Evolutionary conservation across 495 filamentous ascomycete genomes (phyloP).

Genomic region (Aspergillus asperescens): DNA sequence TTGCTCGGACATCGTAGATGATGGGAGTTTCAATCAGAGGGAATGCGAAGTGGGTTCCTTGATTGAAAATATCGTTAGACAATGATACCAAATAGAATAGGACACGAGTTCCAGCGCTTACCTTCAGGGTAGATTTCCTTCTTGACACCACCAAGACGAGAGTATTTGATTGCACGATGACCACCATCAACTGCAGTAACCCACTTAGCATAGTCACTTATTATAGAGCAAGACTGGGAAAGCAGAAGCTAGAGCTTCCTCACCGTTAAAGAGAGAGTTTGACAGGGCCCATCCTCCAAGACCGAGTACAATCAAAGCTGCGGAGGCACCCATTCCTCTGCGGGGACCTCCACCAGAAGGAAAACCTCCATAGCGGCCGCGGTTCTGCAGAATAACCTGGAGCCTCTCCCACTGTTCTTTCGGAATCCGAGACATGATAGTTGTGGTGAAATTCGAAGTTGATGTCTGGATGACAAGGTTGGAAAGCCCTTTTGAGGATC

Average conservation of each 20-base stretch:
- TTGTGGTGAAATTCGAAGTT: conserved; percentile 16
- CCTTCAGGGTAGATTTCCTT: conserved; percentile 97
- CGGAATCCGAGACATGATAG: conserved; percentile 53
- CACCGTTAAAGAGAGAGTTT: conserved; percentile 92
- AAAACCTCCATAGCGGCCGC: conserved; percentile 36
- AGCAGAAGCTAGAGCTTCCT: conserved; percentile 4
- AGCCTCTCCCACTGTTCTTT: conserved; percentile 60
- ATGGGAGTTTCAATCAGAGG: conserved; percentile 98
- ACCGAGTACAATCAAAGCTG: conserved; percentile 55
- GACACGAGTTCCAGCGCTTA: conserved; percentile 31
- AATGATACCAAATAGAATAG: background rate
- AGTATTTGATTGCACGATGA: conserved; percentile 98
- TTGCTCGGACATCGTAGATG: conserved; percentile 95
- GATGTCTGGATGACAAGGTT: conserved; percentile 13
- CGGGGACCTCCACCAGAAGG: conserved; percentile 46
- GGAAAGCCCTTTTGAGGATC: conserved; percentile 18
- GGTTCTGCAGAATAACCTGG: conserved; percentile 56
- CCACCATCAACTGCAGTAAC: conserved; percentile 78
- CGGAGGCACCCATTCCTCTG: conserved; percentile 38
- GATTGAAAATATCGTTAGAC: conserved; percentile 17
- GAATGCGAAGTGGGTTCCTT: conserved; percentile 87
- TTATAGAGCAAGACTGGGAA: background rate
- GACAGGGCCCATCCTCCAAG: conserved; percentile 62
- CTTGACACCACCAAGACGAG: conserved; percentile 84
- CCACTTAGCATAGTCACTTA: background rate